Evolutionary conservation across 2,329 filamentous ascomycete species (phyloP).

Genomic region (Dactylellina drechsleri): DNA sequence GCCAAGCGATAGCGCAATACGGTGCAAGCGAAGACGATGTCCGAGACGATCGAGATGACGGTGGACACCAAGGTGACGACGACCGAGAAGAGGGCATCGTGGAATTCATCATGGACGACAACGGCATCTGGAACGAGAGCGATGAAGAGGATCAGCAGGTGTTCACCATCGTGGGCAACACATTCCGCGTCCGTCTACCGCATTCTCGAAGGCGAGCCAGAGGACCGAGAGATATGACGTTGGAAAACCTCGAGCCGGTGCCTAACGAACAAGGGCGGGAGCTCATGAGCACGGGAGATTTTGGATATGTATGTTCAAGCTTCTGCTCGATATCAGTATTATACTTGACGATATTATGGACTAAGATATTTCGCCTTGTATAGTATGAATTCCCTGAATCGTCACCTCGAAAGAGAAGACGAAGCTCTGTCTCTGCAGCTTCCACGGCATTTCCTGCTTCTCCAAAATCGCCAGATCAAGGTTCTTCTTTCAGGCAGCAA

Average conservation of each 20-base stretch:
- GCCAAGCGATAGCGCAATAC: conserved; percentile 21
- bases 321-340: too few species aligned
- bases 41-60: conserved; percentile 46
- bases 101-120: conserved; percentile 39
- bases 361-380: conserved; percentile 1
- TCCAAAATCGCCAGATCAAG: conserved; percentile 2
- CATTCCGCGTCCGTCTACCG: conserved; percentile 51
- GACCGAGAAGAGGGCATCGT: conserved; percentile 18
- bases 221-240: conserved; percentile 69
- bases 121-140: conserved; percentile 59
- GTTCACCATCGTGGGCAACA: conserved; percentile 49
- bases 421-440: conserved; percentile 25
- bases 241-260: conserved; percentile 69
- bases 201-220: conserved; percentile 62
- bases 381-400: conserved; percentile 35
- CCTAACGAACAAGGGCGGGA: conserved; percentile 80
- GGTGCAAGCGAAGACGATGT: conserved; percentile 60
- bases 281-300: conserved; percentile 83
- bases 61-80: conserved; percentile 57
- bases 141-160: too few species aligned
- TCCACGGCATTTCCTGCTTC: conserved; percentile 22
- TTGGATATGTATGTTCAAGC: conserved; percentile 67
- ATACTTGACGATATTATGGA: not conserved
- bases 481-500: not conserved
- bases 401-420: conserved; percentile 33